These are phyloP conservation scores for Diaporthe eres DNA, from an alignment of 2,329 filamentous ascomycete species.

Conservation along the genomic window DNA sequence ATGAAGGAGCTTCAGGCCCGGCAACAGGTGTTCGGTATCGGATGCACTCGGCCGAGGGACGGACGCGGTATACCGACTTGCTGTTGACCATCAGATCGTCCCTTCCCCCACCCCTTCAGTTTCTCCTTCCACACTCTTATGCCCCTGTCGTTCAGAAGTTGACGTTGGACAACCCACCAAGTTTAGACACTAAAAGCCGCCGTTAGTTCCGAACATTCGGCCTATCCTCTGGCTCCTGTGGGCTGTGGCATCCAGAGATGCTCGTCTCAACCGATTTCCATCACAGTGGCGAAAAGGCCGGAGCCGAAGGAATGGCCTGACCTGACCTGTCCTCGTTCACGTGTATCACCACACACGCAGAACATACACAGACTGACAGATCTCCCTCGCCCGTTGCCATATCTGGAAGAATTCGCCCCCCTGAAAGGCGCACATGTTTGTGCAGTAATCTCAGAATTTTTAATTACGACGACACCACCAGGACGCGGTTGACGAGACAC, in stretches of 20 bases:
- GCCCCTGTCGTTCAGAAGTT: constrained; percentile 10
- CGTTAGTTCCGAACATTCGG: not conserved
- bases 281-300: constrained; percentile 7
- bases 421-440: constrained; percentile 23
- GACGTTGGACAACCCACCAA: constrained; percentile 14
- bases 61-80: constrained; percentile 4
- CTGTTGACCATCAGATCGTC: constrained; percentile 4
- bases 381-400: not conserved
- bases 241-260: not conserved
- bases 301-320: not conserved
- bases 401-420: constrained; percentile 21
- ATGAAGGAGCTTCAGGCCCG: not conserved
- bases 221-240: not conserved
- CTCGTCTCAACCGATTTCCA: not conserved
- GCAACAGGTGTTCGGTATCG: not conserved
- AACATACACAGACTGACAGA: not conserved
- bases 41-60: constrained; percentile 24
- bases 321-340: not conserved
- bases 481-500: constrained; percentile 9
- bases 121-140: not conserved
- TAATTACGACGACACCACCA: constrained; percentile 13
- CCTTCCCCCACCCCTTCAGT: not conserved
- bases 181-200: not conserved
- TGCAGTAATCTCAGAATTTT: not conserved
- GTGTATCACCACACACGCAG: not conserved